Base-by-base conservation (phyloP, 139 green algal species). In the Raphidocelis subcapitata region DNA sequence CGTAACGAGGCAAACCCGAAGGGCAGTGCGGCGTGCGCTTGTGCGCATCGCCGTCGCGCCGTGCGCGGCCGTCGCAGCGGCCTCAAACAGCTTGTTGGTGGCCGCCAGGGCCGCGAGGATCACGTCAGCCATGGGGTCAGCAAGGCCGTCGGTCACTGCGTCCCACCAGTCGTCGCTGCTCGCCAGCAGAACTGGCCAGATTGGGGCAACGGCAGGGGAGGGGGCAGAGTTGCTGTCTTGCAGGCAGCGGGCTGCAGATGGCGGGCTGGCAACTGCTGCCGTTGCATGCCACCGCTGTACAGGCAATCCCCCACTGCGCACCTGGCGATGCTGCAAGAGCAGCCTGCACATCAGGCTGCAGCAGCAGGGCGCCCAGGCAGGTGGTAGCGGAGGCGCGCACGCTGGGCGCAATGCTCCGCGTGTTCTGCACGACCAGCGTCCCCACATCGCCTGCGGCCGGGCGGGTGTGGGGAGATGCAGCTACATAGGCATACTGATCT, bases 91-190 rank as follows among this genome's bases (percentile, higher is more conserved):
- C 28, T 31, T 33, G 62, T 70, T 71, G 26, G 51, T 65, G 36
- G 62, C 62, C 32, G 72, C 72, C 49, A 70, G 51, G 14, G 28
- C 62, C 31, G 72, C 49, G 5, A 71, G n/a, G 3, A 77, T 28
- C 12, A 77, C 72, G 16, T 70, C 62, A n/a, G 72, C 46, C 49
- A 71, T 77, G 31, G n/a, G 24, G 62, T 77, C 72, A 31, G 56
- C 72, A 23, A 77, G 31, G 24, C 33, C 72, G 29, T 77, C 72
- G 15, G 62, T 47, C 2, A 65, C 72, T 8, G 33, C 41, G 28
- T 77, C 72, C 72, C 72, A 77, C 72, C 72, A 77, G n/a, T 71
- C 72, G 47, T 33, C 46, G 32, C 47, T 35, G 5, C 24, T 47
- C 26, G 62, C 37, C 28, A 62, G 21, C 12, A 77, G 72, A 23